Evolutionary conservation across 768 basidiomycete species (phyloP).

Genomic region (Suillus subalutaceus): DNA sequence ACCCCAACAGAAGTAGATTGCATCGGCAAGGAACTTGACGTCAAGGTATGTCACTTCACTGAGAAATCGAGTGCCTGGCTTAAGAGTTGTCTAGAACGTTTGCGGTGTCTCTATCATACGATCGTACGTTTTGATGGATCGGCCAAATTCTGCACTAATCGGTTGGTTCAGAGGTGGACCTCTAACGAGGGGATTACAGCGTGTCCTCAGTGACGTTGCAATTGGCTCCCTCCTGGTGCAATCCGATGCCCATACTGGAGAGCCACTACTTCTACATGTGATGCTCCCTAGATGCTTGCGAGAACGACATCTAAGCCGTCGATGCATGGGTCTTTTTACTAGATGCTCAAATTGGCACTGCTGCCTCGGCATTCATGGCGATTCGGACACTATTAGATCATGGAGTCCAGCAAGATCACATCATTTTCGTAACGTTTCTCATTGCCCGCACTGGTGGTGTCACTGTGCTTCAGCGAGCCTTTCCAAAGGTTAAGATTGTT

Average conservation of each 20-base stretch:
- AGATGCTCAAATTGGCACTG: constrained; percentile 96
- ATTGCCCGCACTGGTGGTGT: constrained; percentile 84
- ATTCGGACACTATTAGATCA: constrained; percentile 94
- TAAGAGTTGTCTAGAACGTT: constrained; percentile 49
- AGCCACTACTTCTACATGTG: constrained; percentile 83
- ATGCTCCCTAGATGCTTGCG: constrained; percentile 80
- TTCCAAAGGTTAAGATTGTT: constrained; percentile 83
- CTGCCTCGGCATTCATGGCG: constrained; percentile 92
- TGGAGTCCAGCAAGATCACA: constrained; percentile 80
- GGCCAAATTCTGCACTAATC: constrained; percentile 11
- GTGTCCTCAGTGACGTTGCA: constrained; percentile 84
- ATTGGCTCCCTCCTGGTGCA: constrained; percentile 92
- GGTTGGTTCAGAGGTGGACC: constrained; percentile 71
- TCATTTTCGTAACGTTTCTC: constrained; percentile 89
- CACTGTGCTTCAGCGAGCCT: constrained; percentile 75
- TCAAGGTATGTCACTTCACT: constrained; percentile 46
- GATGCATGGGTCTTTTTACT: constrained; percentile 84
- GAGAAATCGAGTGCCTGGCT: not conserved
- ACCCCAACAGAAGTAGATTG: constrained; percentile 67
- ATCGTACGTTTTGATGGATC: constrained; percentile 55
- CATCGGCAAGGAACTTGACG: constrained; percentile 63
- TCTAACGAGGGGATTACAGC: constrained; percentile 86
- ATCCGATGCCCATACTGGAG: constrained; percentile 80
- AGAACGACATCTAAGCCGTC: constrained; percentile 59
- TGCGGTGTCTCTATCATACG: constrained; percentile 91